These are phyloP conservation scores for Lentinula sp. DNA, from an alignment of 768 basidiomycete genomes.

Conservation along the genomic window DNA sequence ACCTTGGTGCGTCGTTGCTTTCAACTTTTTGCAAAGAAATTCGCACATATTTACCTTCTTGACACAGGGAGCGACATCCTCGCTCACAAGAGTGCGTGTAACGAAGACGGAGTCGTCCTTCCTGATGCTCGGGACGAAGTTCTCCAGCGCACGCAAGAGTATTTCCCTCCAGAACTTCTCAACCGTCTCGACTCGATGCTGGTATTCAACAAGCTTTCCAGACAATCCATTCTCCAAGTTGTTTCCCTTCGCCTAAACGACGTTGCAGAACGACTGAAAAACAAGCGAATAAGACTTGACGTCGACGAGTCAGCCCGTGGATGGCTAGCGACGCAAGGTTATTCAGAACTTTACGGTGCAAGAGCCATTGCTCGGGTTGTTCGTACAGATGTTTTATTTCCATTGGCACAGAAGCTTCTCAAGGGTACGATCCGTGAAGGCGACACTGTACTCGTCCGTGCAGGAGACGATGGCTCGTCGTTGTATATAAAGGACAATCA, in stretches of 20 bases:
- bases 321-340: slow-evolving; percentile 74
- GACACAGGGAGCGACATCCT: slow-evolving; percentile 57
- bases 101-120: slow-evolving; percentile 59
- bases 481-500: slow-evolving; percentile 65
- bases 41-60: not conserved
- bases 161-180: slow-evolving; percentile 87
- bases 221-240: slow-evolving; percentile 67
- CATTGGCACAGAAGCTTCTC: slow-evolving; percentile 74
- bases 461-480: slow-evolving; percentile 30
- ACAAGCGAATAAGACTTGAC: slow-evolving; percentile 65
- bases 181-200: slow-evolving; percentile 85
- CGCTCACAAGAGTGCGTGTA: slow-evolving; percentile 57
- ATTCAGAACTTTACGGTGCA: slow-evolving; percentile 83
- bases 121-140: slow-evolving; percentile 59
- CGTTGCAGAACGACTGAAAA: slow-evolving; percentile 57
- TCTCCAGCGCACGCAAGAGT: slow-evolving; percentile 67
- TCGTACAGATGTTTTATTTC: slow-evolving; percentile 74
- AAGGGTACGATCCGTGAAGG: slow-evolving; percentile 71
- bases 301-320: slow-evolving; percentile 54
- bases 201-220: slow-evolving; percentile 88
- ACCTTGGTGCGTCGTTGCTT: slow-evolving; percentile 51
- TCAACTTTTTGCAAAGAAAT: not conserved
- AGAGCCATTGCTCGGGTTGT: slow-evolving; percentile 86
- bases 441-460: slow-evolving; percentile 55
- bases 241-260: slow-evolving; percentile 74